Percentiles rank a stretch among this genome's conserved stretches.
These are phyloP conservation scores for Lecanicillium sp. DNA, from an alignment of 2,329 filamentous ascomycete species.

Conservation along the genomic window DNA sequence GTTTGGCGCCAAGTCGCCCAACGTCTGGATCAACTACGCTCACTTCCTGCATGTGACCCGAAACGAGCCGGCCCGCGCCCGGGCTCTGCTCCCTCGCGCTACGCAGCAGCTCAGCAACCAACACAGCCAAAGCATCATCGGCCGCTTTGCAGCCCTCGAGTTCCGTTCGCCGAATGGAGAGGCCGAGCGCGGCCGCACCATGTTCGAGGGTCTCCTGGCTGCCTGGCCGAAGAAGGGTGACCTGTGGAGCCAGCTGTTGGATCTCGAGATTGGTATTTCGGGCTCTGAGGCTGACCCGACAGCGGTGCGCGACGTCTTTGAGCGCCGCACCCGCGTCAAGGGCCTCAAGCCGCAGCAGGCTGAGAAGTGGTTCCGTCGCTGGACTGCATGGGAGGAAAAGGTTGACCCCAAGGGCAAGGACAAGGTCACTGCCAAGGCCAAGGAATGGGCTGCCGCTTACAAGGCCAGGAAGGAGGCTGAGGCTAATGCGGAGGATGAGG, in stretches of 20 bases:
- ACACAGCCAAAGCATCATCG: constrained; percentile 61
- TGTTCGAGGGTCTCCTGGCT: constrained; percentile 81
- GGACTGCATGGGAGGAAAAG: constrained; percentile 81
- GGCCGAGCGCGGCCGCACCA: constrained; percentile 83
- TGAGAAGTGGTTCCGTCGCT: constrained; percentile 83
- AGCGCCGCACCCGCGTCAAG: constrained; percentile 63
- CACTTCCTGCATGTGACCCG: constrained; percentile 78
- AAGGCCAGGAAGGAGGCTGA: constrained; percentile 36
- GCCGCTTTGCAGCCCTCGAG: constrained; percentile 86
- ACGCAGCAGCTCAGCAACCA: constrained; percentile 70
- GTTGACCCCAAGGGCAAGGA: constrained; percentile 60
- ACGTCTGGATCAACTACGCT: constrained; percentile 91
- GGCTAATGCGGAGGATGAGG: constrained; percentile 20
- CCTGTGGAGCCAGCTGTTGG: constrained; percentile 86
- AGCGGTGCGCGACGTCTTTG: constrained; percentile 69
- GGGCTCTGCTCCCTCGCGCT: constrained; percentile 73
- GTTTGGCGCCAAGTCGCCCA: constrained; percentile 70
- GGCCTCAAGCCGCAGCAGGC: constrained; percentile 75
- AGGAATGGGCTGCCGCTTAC: constrained; percentile 56
- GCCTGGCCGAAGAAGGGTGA: constrained; percentile 86
- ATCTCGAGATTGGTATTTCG: constrained; percentile 66
- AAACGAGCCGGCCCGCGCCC: constrained; percentile 62
- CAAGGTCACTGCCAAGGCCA: constrained; percentile 62
- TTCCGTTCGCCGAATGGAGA: constrained; percentile 79
- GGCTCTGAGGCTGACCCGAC: constrained; percentile 42